These are phyloP conservation scores for Penicillium macrosclerotiorum DNA, from an alignment of 495 filamentous ascomycete genomes.

Conservation along the genomic window DNA sequence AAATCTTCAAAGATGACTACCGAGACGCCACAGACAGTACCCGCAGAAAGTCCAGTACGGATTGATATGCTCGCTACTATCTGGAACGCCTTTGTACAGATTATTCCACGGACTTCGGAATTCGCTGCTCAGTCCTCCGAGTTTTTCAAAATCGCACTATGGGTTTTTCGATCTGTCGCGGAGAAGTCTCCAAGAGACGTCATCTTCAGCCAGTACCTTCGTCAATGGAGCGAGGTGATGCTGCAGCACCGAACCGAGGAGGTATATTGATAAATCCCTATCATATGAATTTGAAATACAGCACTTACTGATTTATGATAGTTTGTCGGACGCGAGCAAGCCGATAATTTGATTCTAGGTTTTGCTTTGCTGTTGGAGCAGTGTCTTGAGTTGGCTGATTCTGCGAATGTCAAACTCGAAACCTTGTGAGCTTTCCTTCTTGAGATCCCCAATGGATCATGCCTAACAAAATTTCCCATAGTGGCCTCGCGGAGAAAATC, in stretches of 20 bases:
- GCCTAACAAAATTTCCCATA: conserved; percentile 11
- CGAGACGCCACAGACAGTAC: not conserved
- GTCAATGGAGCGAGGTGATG: conserved; percentile 54
- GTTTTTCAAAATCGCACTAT: conserved; percentile 53
- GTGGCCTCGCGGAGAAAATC: conserved; percentile 54
- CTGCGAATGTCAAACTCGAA: conserved; percentile 41
- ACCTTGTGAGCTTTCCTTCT: conserved; percentile 35
- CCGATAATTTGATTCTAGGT: conserved; percentile 49
- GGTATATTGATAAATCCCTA: conserved; percentile 23
- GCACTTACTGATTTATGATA: conserved; percentile 12
- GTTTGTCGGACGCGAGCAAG: conserved; percentile 50
- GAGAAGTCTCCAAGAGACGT: conserved; percentile 48
- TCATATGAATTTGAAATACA: no score
- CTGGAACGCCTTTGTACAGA: conserved; percentile 51
- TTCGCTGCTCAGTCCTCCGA: conserved; percentile 50
- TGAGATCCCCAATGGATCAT: not conserved
- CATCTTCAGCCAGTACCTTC: conserved; percentile 49
- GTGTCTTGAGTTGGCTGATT: conserved; percentile 49
- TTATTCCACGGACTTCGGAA: conserved; percentile 45
- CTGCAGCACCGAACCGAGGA: conserved; percentile 52
- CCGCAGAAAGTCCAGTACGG: conserved; percentile 23
- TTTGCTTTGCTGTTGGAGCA: conserved; percentile 46
- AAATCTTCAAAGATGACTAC: conserved; percentile 17
- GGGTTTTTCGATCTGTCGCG: conserved; percentile 54
- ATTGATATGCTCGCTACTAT: conserved; percentile 46